A percentile compares a stretch with the other conserved stretches of the same genome.
Conservation (phyloP, 169 alveolate species). For the Eimeria zaria region DNA sequence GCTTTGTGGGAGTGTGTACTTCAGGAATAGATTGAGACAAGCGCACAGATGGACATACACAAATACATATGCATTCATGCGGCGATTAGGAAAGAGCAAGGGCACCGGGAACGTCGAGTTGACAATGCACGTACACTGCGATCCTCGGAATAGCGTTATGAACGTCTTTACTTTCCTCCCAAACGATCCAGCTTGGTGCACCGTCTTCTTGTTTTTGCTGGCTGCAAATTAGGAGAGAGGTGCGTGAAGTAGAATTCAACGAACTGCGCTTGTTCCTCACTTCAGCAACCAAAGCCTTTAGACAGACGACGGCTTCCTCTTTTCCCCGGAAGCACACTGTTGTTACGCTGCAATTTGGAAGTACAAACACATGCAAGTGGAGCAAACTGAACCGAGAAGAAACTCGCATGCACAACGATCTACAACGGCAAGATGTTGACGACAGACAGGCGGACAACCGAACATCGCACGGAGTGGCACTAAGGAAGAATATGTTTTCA, state of each 20-base stretch:
- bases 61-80: not conserved
- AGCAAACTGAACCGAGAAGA: not conserved
- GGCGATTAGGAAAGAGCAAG: not conserved
- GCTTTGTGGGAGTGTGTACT: not conserved
- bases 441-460: not conserved
- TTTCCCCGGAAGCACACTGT: constrained; percentile 24
- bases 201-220: not conserved
- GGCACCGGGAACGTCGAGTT: not conserved
- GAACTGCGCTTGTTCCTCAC: not conserved
- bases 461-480: not conserved
- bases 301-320: constrained; percentile 35
- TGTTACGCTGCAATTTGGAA: constrained; percentile 17
- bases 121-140: constrained; percentile 24
- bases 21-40: not conserved
- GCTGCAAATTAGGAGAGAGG: constrained; percentile 15
- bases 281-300: constrained; percentile 27
- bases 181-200: constrained; percentile 4
- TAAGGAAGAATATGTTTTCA: not conserved
- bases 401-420: not conserved
- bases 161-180: constrained; percentile 13
- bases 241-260: not conserved
- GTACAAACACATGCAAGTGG: not conserved
- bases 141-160: constrained; percentile 4
- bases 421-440: not conserved
- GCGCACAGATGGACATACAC: not conserved